Percentiles rank a stretch among this genome's conserved stretches.
phyloP scores from a whole-genome alignment of 2,329 filamentous ascomycete genomes.

The Paecilomyces dactylethromorphus region DNA sequence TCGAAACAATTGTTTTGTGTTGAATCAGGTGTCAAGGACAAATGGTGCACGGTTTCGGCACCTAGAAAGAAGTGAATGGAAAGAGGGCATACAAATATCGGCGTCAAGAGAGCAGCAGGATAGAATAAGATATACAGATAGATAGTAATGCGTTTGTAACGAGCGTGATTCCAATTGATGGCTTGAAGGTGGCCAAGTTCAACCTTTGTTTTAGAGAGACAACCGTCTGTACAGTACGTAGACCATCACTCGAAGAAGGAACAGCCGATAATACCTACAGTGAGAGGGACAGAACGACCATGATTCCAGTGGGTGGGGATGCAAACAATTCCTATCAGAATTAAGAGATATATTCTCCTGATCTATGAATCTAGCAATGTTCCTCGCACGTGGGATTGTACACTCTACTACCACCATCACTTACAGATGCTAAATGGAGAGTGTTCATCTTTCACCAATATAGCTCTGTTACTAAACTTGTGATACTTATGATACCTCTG shows the following conservation, averaged over 20 bases:
- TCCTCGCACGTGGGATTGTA: too few relatives aligned
- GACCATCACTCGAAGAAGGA: not conserved
- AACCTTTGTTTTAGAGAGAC: not conserved
- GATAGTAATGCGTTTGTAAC: not conserved
- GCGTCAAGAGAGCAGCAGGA: not conserved
- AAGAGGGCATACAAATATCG: not conserved
- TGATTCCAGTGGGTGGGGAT: not conserved
- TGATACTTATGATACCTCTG: too few relatives aligned
- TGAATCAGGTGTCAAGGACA: not conserved
- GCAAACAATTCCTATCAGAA: not conserved
- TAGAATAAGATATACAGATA: not conserved
- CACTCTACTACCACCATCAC: too few relatives aligned
- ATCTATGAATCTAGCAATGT: not conserved
- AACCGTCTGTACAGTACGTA: not conserved
- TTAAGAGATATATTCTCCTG: not conserved
- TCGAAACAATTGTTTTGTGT: not conserved
- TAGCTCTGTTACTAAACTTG: too few relatives aligned
- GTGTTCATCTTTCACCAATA: too few relatives aligned
- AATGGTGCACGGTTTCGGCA: not conserved
- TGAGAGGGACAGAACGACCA: not conserved
- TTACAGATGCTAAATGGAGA: too few relatives aligned
- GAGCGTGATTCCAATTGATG: not conserved
- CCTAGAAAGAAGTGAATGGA: not conserved
- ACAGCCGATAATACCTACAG: not conserved
- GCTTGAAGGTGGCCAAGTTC: not conserved